Base-by-base conservation (phyloP, 257 asterid genomes). In the Phtheirospermum japonicum region DNA sequence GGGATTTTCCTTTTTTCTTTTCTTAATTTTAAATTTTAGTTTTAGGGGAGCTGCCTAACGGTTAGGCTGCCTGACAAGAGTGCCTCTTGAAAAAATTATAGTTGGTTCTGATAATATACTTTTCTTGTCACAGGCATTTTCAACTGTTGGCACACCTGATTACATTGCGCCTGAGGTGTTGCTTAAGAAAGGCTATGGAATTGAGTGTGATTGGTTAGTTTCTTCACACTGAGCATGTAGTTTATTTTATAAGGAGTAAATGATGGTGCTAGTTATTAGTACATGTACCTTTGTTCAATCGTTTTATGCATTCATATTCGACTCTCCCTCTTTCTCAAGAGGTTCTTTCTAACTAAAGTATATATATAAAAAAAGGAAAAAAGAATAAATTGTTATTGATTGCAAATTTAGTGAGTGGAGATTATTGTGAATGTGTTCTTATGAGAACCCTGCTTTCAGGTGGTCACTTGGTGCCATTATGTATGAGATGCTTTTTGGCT, bases 101-200 rank as follows among this genome's bases (percentile, higher is more conserved):
- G 28, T 61, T 66, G 49, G 48, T 49, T 64, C 40, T 34, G 39
- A 37, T 28, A 19, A 36, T 51, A n/a, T 36, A 51, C 11, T 51
- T 52, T 51, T 52, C 59, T 50, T 48, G 9, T 57, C 31, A 37
- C 80, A 85, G 95, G 95, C 95, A 8, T 86, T 81, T 76, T 86
- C 95, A 60, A 86, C 95, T 26, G 95, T 86, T 52, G 90, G 95
- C 52, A 86, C 95, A 6, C 90, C 95, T 62, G 95, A 86, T 71
- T 86, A 86, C 76, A 83, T 86, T 79, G 95, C 95, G 71, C 95
- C 95, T 31, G 90, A 86, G 75, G 90, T 83, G 54, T 76, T 86
- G 53, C 63, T 71, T 71, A 86, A 83, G 75, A 86, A 67, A 77
- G 95, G 95, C 43, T 81, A 86, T 57, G 81, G 95, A 28, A 32